Percentiles rank a stretch among this genome's conserved stretches.
These are phyloP conservation scores for Ogataea haglerorum DNA, from an alignment of 805 yeast genomes.

Conservation along the genomic window DNA sequence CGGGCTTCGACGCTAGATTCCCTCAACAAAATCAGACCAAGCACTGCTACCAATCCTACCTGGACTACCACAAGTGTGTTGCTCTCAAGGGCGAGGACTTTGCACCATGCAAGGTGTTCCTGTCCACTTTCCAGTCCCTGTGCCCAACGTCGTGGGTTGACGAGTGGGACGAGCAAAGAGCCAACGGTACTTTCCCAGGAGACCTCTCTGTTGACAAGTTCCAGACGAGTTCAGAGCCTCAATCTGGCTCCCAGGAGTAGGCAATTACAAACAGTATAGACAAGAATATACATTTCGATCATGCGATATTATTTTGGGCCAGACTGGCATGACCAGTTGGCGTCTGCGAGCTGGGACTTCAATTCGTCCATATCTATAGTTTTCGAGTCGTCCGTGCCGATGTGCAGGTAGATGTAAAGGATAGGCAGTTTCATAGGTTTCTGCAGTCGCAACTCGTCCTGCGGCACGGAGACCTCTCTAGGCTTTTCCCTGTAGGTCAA, in stretches of 20 bases:
- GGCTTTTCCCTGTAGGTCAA: slow-evolving; percentile 17
- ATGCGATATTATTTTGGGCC: slow-evolving; percentile 5
- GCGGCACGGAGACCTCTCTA: slow-evolving; percentile 1
- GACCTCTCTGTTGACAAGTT: slow-evolving; percentile 35
- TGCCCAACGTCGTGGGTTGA: slow-evolving; percentile 85
- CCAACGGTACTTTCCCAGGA: slow-evolving; percentile 39
- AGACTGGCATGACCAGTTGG: slow-evolving; percentile 10
- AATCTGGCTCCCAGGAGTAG: slow-evolving; percentile 3
- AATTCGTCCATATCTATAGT: slow-evolving; percentile 3
- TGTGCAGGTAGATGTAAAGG: slow-evolving; percentile 24
- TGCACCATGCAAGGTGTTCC: slow-evolving; percentile 95
- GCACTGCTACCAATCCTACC: slow-evolving; percentile 97
- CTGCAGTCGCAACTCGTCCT: slow-evolving; percentile 11
- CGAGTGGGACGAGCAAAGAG: slow-evolving; percentile 87
- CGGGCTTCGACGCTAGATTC: slow-evolving; percentile 88
- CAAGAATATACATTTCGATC: slow-evolving; percentile 10
- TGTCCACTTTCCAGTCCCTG: slow-evolving; percentile 81
- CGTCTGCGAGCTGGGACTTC: not conserved
- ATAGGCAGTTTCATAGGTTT: slow-evolving; percentile 21
- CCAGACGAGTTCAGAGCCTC: slow-evolving; percentile 1
- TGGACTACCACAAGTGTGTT: slow-evolving; percentile 97
- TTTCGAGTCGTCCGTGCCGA: slow-evolving; percentile 5
- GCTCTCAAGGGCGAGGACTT: slow-evolving; percentile 97
- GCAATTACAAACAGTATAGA: slow-evolving; percentile 7
- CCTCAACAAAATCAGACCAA: slow-evolving; percentile 97